These are phyloP conservation scores for Colletotrichum melonis DNA, from an alignment of 2,329 filamentous ascomycete genomes.

Conservation along the genomic window DNA sequence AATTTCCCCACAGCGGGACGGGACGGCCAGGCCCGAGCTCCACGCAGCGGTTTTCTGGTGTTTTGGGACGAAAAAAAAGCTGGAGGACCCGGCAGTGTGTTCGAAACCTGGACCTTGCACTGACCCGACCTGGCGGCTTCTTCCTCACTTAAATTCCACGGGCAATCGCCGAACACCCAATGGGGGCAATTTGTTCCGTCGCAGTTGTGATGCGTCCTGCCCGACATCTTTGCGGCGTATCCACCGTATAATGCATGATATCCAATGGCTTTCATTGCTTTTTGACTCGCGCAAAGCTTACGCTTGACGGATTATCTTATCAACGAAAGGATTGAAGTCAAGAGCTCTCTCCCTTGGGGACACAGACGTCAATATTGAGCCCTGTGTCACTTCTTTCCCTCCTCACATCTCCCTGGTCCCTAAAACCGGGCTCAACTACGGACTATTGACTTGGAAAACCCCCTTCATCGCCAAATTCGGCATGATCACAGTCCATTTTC, in stretches of 20 bases:
- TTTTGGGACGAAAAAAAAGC: slow-evolving; percentile 31
- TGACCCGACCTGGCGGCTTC: slow-evolving; percentile 20
- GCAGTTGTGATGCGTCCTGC: neutral
- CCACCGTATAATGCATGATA: neutral
- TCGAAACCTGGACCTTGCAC: slow-evolving; percentile 36
- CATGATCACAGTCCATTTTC: neutral
- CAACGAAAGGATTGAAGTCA: neutral
- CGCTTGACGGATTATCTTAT: neutral
- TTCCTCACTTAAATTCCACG: slow-evolving; percentile 6
- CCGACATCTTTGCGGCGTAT: neutral
- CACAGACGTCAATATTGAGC: slow-evolving; percentile 8
- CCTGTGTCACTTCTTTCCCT: neutral
- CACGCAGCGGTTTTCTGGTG: slow-evolving; percentile 25
- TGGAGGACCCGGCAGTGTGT: slow-evolving; percentile 27
- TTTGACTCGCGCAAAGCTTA: neutral
- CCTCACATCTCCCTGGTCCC: slow-evolving; percentile 28
- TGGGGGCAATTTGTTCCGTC: neutral
- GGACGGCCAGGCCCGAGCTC: slow-evolving; percentile 35
- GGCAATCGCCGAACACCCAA: slow-evolving; percentile 9
- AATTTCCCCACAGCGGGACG: slow-evolving; percentile 29
- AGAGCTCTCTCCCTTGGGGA: slow-evolving; percentile 18
- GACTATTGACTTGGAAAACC: slow-evolving; percentile 24
- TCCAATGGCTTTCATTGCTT: neutral
- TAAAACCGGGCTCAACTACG: slow-evolving; percentile 2
- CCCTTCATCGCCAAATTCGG: neutral